Conservation (phyloP, 208 protist species). For the Crithidia brevicula region DNA sequence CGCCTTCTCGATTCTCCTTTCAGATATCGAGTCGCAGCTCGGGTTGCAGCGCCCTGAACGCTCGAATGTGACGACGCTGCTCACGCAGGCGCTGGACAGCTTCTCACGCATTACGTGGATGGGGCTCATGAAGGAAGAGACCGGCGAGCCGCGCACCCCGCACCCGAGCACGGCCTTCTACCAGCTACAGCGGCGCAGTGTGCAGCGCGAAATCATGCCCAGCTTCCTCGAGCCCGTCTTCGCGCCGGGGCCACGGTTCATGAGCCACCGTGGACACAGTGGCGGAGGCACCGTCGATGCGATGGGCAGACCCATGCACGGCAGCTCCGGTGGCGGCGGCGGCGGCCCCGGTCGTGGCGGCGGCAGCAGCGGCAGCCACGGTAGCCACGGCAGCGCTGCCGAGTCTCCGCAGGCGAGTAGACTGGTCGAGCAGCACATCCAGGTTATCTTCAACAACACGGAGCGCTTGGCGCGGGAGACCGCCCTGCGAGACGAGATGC, state of each 20-base stretch:
- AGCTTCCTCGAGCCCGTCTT: slow-evolving; percentile 83
- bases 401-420: slow-evolving; percentile 31
- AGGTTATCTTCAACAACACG: slow-evolving; percentile 74
- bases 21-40: slow-evolving; percentile 89
- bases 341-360: background rate
- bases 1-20: slow-evolving; percentile 78
- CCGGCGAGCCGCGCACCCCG: slow-evolving; percentile 61
- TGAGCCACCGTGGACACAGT: slow-evolving; percentile 9
- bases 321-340: slow-evolving; percentile 8
- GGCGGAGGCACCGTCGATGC: slow-evolving; percentile 10
- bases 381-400: background rate
- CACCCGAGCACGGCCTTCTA: slow-evolving; percentile 58
- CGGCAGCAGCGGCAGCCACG: slow-evolving; percentile 5
- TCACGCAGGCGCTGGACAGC: slow-evolving; percentile 74
- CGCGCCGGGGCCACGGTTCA: slow-evolving; percentile 34
- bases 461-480: slow-evolving; percentile 68
- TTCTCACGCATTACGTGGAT: slow-evolving; percentile 92
- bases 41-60: slow-evolving; percentile 57
- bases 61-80: slow-evolving; percentile 63
- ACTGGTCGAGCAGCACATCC: slow-evolving; percentile 78
- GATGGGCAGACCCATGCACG: slow-evolving; percentile 11
- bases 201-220: slow-evolving; percentile 82
- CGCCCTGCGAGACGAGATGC: slow-evolving; percentile 52
- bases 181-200: slow-evolving; percentile 67
- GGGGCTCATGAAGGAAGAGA: slow-evolving; percentile 81